A percentile compares a stretch with the other conserved stretches of the same genome.
These are phyloP conservation scores for Penicillium simplicissimum DNA, from an alignment of 495 filamentous ascomycete species.

Conservation along the genomic window DNA sequence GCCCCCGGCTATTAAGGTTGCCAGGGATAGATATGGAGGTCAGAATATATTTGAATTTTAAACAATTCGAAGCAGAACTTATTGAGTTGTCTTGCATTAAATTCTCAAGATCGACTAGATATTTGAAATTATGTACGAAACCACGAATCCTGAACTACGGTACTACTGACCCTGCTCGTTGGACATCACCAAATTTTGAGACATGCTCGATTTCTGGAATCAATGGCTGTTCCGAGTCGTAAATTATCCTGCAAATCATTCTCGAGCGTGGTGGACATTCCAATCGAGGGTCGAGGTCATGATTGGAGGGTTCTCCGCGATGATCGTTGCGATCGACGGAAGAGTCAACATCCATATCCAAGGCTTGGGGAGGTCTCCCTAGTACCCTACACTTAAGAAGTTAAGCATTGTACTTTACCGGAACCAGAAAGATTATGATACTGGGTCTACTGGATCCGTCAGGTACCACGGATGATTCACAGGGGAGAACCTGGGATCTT, in stretches of 20 bases:
- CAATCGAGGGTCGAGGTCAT: neutral
- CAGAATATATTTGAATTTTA: too few species aligned
- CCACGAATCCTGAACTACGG: neutral
- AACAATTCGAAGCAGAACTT: too few species aligned
- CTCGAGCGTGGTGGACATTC: neutral
- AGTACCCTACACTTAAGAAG: neutral
- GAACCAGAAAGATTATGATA: neutral
- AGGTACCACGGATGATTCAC: constrained; percentile 6
- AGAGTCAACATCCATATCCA: neutral
- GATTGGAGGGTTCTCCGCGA: constrained; percentile 1
- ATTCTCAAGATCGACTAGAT: too few species aligned
- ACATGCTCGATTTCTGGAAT: neutral
- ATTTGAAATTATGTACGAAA: too few species aligned
- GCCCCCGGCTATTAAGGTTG: too few species aligned
- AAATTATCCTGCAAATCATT: neutral
- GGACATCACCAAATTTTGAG: neutral
- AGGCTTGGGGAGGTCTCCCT: neutral
- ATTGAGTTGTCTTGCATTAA: too few species aligned
- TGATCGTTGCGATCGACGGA: constrained; percentile 3
- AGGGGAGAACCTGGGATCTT: neutral
- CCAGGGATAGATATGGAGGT: too few species aligned
- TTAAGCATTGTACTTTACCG: neutral
- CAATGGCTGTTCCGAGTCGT: neutral
- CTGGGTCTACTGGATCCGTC: neutral
- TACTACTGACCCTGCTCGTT: neutral